Evolutionary conservation across 441 rosid genomes (phyloP).

Genomic region (Syzygium malaccense): DNA sequence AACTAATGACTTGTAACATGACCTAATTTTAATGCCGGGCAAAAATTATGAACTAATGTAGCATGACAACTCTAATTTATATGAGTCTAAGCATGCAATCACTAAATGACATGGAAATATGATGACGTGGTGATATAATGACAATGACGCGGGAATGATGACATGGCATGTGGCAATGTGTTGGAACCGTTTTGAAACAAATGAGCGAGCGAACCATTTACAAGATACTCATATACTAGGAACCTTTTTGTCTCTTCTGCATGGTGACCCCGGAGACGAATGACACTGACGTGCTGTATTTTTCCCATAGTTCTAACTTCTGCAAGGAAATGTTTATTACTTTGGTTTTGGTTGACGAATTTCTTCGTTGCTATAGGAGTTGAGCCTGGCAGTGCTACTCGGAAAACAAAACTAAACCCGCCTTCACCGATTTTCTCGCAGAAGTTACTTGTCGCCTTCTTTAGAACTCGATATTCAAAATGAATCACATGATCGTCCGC

Average conservation of each 20-base stretch:
- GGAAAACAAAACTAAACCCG: slow-evolving; percentile 12
- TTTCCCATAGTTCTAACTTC: slow-evolving; percentile 13
- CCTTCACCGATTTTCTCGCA: slow-evolving; percentile 3
- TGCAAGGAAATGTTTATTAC: slow-evolving; percentile 12
- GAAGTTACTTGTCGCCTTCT: slow-evolving; percentile 4
- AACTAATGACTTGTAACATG: no score
- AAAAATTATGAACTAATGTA: no score
- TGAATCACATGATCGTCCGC: not conserved
- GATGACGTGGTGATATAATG: no score
- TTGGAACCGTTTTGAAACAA: no score
- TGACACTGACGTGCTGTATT: slow-evolving; percentile 16
- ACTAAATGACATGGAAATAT: no score
- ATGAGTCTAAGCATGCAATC: no score
- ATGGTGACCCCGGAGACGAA: slow-evolving; percentile 5
- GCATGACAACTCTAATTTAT: no score
- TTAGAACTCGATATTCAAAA: not conserved
- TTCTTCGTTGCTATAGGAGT: slow-evolving; percentile 10
- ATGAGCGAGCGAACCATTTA: slow-evolving; percentile 10
- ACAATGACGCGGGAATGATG: no score
- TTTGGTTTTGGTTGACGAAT: not conserved
- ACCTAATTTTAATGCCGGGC: no score
- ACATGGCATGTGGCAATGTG: no score
- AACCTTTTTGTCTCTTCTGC: not conserved
- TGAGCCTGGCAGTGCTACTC: slow-evolving; percentile 3
- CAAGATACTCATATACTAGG: slow-evolving; percentile 11